Conservation (phyloP, 139 green algal genomes). For the Trebouxia sp. region DNA sequence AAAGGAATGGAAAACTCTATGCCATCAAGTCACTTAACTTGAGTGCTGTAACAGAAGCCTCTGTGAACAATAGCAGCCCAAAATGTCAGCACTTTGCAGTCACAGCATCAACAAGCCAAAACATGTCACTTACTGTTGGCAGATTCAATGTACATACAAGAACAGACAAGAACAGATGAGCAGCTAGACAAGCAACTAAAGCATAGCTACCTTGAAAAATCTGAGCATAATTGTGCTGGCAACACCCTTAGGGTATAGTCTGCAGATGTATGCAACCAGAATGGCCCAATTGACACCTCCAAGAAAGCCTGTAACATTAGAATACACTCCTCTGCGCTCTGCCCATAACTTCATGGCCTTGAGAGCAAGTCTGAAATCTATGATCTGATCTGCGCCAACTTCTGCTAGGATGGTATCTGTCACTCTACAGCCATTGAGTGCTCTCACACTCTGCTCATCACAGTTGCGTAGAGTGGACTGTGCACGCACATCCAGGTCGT, state of each 20-base stretch:
- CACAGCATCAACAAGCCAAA: too few relatives aligned
- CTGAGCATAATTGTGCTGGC: constrained; percentile 65
- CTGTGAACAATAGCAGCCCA: too few relatives aligned
- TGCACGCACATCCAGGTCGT: constrained; percentile 72
- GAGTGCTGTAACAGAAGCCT: too few relatives aligned
- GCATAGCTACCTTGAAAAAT: constrained; percentile 82
- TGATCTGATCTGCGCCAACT: constrained; percentile 11
- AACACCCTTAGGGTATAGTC: constrained; percentile 84
- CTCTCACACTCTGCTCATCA: constrained; percentile 85
- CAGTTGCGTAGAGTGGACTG: constrained; percentile 79
- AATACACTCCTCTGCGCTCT: constrained; percentile 77
- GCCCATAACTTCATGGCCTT: constrained; percentile 93
- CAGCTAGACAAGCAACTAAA: constrained; percentile 28
- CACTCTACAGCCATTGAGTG: constrained; percentile 90
- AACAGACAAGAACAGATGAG: constrained; percentile 32
- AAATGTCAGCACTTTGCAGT: too few relatives aligned
- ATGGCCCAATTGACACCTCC: constrained; percentile 98
- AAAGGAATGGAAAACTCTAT: too few relatives aligned
- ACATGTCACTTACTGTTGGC: too few relatives aligned
- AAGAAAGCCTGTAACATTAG: constrained; percentile 89
- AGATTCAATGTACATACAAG: too few relatives aligned
- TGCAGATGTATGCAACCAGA: constrained; percentile 88
- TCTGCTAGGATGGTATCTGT: constrained; percentile 82
- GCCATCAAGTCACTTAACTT: too few relatives aligned
- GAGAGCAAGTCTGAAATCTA: constrained; percentile 44